Base-by-base conservation (phyloP, 495 filamentous ascomycete species). In the Neurospora sp. region DNA sequence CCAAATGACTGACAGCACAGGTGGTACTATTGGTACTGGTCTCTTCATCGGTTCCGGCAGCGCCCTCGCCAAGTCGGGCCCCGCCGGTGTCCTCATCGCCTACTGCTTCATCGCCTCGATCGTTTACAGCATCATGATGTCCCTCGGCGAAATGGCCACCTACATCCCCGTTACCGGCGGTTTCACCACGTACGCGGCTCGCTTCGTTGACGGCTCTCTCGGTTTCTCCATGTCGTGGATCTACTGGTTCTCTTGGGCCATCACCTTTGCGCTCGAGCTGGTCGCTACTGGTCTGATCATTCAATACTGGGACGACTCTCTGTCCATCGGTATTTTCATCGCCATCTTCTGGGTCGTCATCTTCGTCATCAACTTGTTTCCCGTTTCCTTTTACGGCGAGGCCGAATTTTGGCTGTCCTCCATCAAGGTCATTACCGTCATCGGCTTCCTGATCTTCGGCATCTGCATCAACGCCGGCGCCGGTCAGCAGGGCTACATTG, bases 181-280 rank as follows among this genome's bases (percentile, higher is more conserved):
- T 9, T 93, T 94, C 77, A 92, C 92, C 28, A 84, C 91, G 43
- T 94, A 92, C 77, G 91, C 90, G 69, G 86, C 90, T 43, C 87
- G 92, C 59, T 91, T 93, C 72, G 87, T 92, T 72, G 91, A 94
- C 75, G 87, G 88, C 40, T 90, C 90, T 74, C 80, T 95, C 75
- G 92, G 92, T 43, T 94, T 94, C 77, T 88, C 92, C 24, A 90
- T 94, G 79, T 92, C 92, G 37, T 94, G 92, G 92, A 79, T 84
- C 70, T 86, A 86, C 73, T 86, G 83, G 85, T 85, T 85, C 69
- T 84, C 79, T 59, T 85, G 83, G 83, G 80, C 85, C 24, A 89
- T 90, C 43, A 93, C 91, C 0, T 90, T 91, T 74, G 92, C 90
- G 39, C 84, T 92, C n/a, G 92, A 94, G 75, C 87, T 94, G 21